A percentile compares a stretch with the other conserved stretches of the same genome.
Conservation (phyloP, 345 rosid genomes). For the Combretum micranthum region DNA sequence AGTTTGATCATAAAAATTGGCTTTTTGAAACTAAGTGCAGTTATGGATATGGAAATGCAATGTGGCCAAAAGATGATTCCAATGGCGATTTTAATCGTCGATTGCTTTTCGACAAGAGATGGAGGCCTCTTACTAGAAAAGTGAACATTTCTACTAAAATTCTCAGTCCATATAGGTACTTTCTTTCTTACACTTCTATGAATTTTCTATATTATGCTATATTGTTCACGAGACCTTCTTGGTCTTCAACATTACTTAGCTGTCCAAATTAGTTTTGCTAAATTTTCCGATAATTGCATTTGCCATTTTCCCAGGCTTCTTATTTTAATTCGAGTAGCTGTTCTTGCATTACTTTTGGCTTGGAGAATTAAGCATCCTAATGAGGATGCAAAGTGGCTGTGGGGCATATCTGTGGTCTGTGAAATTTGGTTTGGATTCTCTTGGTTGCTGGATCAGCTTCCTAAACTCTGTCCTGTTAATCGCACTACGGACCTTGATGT, state of each 20-base stretch:
- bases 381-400: conserved; percentile 27
- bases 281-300: neutral
- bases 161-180: conserved; percentile 20
- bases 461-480: conserved; percentile 24
- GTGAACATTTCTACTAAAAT: conserved; percentile 13
- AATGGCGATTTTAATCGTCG: conserved; percentile 12
- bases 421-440: conserved; percentile 26
- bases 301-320: conserved; percentile 15
- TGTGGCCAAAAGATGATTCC: conserved; percentile 16
- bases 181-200: neutral
- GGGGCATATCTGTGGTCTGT: conserved; percentile 27
- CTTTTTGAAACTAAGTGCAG: conserved; percentile 24
- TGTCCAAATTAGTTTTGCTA: neutral
- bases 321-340: conserved; percentile 15
- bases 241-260: too few relatives aligned
- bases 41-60: conserved; percentile 24
- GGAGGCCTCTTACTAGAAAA: conserved; percentile 29
- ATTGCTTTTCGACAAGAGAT: conserved; percentile 15
- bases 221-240: neutral
- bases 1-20: conserved; percentile 18
- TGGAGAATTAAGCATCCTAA: conserved; percentile 27
- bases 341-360: conserved; percentile 15
- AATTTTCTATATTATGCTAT: neutral
- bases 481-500: conserved; percentile 16
- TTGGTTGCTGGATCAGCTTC: conserved; percentile 21